A percentile compares a stretch with the other conserved stretches of the same genome.
Conservation (phyloP, 1,284 basidiomycete species). For the Boletus albobrunnescens region DNA sequence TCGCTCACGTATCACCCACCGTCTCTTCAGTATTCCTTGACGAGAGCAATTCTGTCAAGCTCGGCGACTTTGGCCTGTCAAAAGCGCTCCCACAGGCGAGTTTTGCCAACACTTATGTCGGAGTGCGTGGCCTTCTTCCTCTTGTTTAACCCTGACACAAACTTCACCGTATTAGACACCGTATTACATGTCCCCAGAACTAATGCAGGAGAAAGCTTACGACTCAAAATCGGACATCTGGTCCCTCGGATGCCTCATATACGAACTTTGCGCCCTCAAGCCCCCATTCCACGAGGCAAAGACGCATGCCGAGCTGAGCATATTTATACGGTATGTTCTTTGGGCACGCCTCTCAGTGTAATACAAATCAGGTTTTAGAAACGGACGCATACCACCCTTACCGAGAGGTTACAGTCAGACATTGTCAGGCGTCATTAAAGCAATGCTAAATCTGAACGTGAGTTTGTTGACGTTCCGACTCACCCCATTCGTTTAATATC, state of each 20-base stretch:
- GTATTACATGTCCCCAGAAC: constrained; percentile 98
- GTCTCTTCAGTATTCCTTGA: constrained; percentile 74
- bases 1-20: neutral
- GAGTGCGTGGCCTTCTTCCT: constrained; percentile 51
- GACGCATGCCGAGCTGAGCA: constrained; percentile 80
- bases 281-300: constrained; percentile 90
- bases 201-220: constrained; percentile 94
- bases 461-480: constrained; percentile 24
- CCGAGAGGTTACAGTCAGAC: constrained; percentile 78
- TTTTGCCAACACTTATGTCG: constrained; percentile 95
- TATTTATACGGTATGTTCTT: constrained; percentile 64
- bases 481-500: neutral
- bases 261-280: constrained; percentile 89
- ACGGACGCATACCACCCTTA: constrained; percentile 82
- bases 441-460: constrained; percentile 85
- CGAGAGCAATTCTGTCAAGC: constrained; percentile 75
- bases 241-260: constrained; percentile 95
- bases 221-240: constrained; percentile 98
- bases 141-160: neutral
- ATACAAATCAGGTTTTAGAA: constrained; percentile 39
- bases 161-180: constrained; percentile 62
- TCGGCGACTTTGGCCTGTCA: constrained; percentile 94
- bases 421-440: constrained; percentile 70
- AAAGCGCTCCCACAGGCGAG: constrained; percentile 85
- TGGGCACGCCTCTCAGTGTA: neutral